Base-by-base conservation (phyloP, 2,329 filamentous ascomycete species). In the Trichoderma atrobrunneum region DNA sequence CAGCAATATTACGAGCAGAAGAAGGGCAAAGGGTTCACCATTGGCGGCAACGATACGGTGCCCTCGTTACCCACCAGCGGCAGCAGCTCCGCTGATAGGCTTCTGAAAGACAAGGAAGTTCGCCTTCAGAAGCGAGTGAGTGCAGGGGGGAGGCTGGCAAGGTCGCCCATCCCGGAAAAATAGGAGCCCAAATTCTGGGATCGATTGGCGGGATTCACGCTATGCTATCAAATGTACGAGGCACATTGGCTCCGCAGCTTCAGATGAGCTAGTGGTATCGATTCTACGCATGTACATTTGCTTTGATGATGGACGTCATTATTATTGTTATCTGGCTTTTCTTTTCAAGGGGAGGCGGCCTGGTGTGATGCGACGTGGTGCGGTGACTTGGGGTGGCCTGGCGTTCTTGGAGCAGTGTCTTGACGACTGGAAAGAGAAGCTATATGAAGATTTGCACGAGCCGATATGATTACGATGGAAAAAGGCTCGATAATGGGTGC, bases 1-100 rank as follows among this genome's bases (percentile, higher is more conserved):
- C 91, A 93, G 78, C 82, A 92, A 39, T 99, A 98, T 77, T 85
- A 98, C 62, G 94, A 97, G 75, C 90, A 94, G 82, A 97, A 91
- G 80, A 84, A 87, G 72, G 83, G 86, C 70, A 84, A 87, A 74
- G 75, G 75, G 5, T 80, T 82, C 75, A 79, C 82, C 73, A 82
- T 81, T 79, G 89, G 79, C 18, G 89, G 79, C 18, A 78, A 78
- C 73, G 92, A 94, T 78, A 88, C 86, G 10, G 80, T 92, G 32
- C 86, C 88, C 1, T 88, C 91, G 1, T 82, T 94, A 48, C 89
- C 92, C 18, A 77, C 76, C 30, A 82, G 78, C 61, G 74, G 81
- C 63, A 74, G 81, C 66, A 82, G 81, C 72, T 77, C 82, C 10
- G 81, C 80, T 67, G 88, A 90, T 66, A 85, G 83, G 75, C 79